Evolutionary conservation across 1,284 basidiomycete species (phyloP), one percentile per base, ranked within the genome.

Genomic region (Coniferiporia weirii): DNA sequence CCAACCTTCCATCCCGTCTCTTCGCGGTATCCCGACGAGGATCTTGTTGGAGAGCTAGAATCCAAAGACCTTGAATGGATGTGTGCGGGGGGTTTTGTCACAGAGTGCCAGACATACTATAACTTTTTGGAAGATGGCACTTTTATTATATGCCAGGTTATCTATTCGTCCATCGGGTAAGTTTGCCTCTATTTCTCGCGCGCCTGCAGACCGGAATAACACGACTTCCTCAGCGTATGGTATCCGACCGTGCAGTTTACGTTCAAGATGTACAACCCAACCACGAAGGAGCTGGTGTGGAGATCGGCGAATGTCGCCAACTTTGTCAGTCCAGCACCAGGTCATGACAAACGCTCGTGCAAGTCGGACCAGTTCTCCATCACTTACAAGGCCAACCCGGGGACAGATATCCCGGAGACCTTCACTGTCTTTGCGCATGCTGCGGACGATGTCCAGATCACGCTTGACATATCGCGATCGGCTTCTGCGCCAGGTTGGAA

Each of bases 161-260:
- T 99, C 69, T 95, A 98, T 79, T 96, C 94, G 2, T 81, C 91
- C 50, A 84, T 96, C 57, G 97, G 97, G 95, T 96, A 68, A 74
- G 92, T 80, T 55, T 52, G 45, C 52, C 55, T 59, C 52, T 35
- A 56, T 52, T 51, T 46, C 60, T 67, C 61, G 61, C 59, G 52
- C 59, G 52, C 22, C 35, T 51, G 43, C 12, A 38, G 22, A n/a
- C 17, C 22, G 8, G 17, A n/a, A 20, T 58, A 35, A 51, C 38
- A 51, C 60, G 15, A 15, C 53, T 34, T 57, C 44, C 53, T 36
- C 63, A 94, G 92, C 5, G 72, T 95, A 54, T 95, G 92, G 92
- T 93, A 91, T 68, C 95, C 96, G 5, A 93, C 91, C 44, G 87
- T 98, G 66, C 97, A 99, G 73, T 95, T 98, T 74, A 93, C 89